Base-by-base conservation (phyloP, 805 yeast genomes). In the Candida tallmaniae region DNA sequence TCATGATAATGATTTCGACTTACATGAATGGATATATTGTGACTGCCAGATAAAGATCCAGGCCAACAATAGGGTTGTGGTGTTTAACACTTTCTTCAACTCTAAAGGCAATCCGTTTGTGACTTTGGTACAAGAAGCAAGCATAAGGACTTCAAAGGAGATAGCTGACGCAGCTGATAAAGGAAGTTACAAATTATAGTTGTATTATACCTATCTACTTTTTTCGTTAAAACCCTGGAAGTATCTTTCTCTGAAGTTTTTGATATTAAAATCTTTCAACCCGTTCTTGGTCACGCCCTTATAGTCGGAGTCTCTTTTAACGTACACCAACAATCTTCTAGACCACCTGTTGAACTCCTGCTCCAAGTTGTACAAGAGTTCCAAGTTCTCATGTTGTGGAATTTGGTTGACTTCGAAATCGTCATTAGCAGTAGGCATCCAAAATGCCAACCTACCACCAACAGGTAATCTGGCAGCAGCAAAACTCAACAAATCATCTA, bases 381-480 rank as follows among this genome's bases (percentile, higher is more conserved):
- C 83, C 38, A 93, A 57, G 27, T 73, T 75, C 41, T 75, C 69
- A 57, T 93, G 96, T 46, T 76, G 78, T 4, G 97, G 97, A 17
- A 89, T 77, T 34, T 72, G 65, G 29, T 83, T 76, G 37, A 70
- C 75, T 23, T 76, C 68, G 43, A 74, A 78, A 45, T 84, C 94
- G 49, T 85, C 95, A 53, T 89, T 88, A 1, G 96, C 95, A 1
- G 95, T 83, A 0, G 98, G 98, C 93, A 89, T 86, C 98, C 98
- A 93, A 57, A 88, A 89, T 18, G 93, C 85, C 23, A 93, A 66
- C 43, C 97, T 66, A 1, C 97, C 96, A 6, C 75, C 76, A 2
- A 77, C 60, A 0, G 83, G 84, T 35, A 93, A 66, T 47, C 89
- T 73, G 10, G 70, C 65, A 3, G 88, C 76, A 0, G 95, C 73